Base-by-base conservation (phyloP, 805 yeast genomes). In the Schizosaccharomyces cryophilus region DNA sequence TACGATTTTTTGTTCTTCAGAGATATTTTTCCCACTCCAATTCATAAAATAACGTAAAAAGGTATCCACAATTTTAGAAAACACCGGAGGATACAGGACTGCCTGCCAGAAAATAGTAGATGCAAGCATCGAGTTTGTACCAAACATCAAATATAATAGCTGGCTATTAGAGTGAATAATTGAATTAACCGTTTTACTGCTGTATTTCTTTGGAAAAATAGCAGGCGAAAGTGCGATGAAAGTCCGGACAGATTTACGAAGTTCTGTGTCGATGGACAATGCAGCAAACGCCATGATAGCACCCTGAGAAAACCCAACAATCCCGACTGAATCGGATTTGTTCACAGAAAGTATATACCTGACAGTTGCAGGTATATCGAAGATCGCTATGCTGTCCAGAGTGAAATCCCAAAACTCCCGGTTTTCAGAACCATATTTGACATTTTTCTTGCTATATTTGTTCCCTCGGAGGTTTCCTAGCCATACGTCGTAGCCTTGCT, bases 201-300 rank as follows among this genome's bases (percentile, higher is more conserved):
- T 81, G 54, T 90, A 74, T 1, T 95, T 93, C 54, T 81, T 83
- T 0, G 97, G 97, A 0, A 95, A 84, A 77, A 90, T 84, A 0
- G 96, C 96, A 0, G 97, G 97, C 0, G 95, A 86, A 64, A 89
- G 78, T 1, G 95, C 96, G 62, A 89, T 79, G 64, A 89, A 83
- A 60, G 70, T 71, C 17, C 75, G 72, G 54, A 81, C 73, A 64
- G 78, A 69, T 65, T 70, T 65, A 69, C 85, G 85, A 62, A 90
- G 74, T 2, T 76, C 74, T 7, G 83, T 81, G 67, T 82, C 80
- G n/a, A 73, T 70, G 0, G 93, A 79, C 31, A 87, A 73, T 9
- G 94, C 78, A 0, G 95, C 96, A 70, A 89, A 83, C 51, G 87
- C 87, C 70, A 89, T 96, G 0, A 96, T 95, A 0, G 95, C 82